Percentiles rank a stretch among this genome's conserved stretches.
These are phyloP conservation scores for Alternaria sp. DNA, from an alignment of 2,329 filamentous ascomycete species.

Conservation along the genomic window DNA sequence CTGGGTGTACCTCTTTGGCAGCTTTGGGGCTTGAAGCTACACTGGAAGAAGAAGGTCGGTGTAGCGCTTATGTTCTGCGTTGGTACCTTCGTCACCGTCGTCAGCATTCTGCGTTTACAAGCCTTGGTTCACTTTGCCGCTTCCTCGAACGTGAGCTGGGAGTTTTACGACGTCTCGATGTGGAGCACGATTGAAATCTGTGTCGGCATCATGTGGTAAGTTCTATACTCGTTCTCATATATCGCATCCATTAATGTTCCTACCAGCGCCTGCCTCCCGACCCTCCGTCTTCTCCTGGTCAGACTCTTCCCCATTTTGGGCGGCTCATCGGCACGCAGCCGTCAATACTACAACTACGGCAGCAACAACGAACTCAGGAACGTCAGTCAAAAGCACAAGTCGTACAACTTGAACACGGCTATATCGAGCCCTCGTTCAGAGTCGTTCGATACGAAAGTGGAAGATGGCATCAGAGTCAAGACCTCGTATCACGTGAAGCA, in stretches of 20 bases:
- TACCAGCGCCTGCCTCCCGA: constrained; percentile 50
- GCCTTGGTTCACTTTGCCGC: constrained; percentile 52
- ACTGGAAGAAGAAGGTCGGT: constrained; percentile 48
- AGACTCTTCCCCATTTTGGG: constrained; percentile 45
- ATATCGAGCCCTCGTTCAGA: constrained; percentile 2
- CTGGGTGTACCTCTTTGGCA: constrained; percentile 47
- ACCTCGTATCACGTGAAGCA: constrained; percentile 26
- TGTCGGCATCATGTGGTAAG: constrained; percentile 50
- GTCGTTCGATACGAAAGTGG: constrained; percentile 5
- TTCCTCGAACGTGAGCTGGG: constrained; percentile 50
- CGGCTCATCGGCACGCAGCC: constrained; percentile 40
- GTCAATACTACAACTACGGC: constrained; percentile 34
- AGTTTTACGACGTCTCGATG: constrained; percentile 49
- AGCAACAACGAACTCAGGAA: constrained; percentile 28
- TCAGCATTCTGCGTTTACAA: constrained; percentile 53
- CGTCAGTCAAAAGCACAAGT: constrained; percentile 15
- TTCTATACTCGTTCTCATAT: not conserved
- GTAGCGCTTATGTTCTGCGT: constrained; percentile 50
- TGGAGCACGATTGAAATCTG: constrained; percentile 54
- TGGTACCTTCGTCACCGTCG: constrained; percentile 51
- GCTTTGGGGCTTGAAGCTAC: constrained; percentile 40
- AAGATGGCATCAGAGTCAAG: constrained; percentile 26
- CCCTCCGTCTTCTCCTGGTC: constrained; percentile 47
- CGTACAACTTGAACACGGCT: constrained; percentile 11
- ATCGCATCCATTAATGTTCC: not conserved